These are phyloP conservation scores for Toxoplasma gondii DNA, from an alignment of 169 alveolate species.

Conservation along the genomic window DNA sequence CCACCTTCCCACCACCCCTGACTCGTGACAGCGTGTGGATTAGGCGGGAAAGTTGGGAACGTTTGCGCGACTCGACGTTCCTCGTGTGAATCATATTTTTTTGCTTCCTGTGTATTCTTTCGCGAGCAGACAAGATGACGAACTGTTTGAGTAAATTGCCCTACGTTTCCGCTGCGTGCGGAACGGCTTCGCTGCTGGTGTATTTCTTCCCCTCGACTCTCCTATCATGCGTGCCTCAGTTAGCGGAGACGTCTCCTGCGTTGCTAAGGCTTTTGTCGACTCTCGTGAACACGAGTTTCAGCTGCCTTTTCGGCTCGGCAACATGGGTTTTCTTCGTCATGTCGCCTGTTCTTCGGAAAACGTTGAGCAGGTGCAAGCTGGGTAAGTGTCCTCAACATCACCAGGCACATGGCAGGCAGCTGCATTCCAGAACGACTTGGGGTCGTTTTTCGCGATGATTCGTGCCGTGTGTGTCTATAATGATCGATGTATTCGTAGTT, in stretches of 20 bases:
- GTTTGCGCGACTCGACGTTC: neutral
- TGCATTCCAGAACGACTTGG: neutral
- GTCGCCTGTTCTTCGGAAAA: conserved; percentile 50
- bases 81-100: neutral
- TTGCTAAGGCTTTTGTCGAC: conserved; percentile 42
- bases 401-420: neutral
- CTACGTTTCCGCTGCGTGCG: conserved; percentile 60
- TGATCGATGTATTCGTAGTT: too few relatives aligned
- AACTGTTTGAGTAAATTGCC: conserved; percentile 60
- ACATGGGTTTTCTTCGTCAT: conserved; percentile 54
- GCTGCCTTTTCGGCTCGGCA: conserved; percentile 61
- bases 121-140: conserved; percentile 33
- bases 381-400: conserved; percentile 14
- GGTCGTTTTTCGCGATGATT: too few relatives aligned
- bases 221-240: conserved; percentile 32
- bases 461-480: too few relatives aligned
- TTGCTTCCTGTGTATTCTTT: neutral
- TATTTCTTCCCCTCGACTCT: conserved; percentile 46
- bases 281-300: conserved; percentile 59
- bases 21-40: neutral
- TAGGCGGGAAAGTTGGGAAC: neutral
- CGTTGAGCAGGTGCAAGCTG: conserved; percentile 51
- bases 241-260: conserved; percentile 45
- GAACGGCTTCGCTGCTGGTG: conserved; percentile 50
- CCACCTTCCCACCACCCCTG: neutral